These are phyloP conservation scores for Agrocybe chaxingu DNA, from an alignment of 768 basidiomycete species.

Conservation along the genomic window DNA sequence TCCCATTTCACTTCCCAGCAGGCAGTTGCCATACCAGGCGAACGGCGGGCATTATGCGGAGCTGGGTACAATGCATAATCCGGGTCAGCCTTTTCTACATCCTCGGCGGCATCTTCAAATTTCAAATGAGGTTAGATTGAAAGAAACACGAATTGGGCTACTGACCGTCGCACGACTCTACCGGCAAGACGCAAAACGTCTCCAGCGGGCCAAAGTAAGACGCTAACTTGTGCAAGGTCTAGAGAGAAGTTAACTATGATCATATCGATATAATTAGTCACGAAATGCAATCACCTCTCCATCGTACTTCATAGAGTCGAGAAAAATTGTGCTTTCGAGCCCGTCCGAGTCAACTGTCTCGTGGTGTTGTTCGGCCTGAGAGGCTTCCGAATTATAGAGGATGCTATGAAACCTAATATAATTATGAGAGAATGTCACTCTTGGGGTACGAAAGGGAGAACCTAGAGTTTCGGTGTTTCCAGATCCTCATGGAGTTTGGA, in stretches of 20 bases:
- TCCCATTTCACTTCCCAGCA: conserved; percentile 83
- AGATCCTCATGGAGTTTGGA: conserved; percentile 60
- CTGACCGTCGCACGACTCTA: conserved; percentile 1
- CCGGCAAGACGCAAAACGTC: conserved; percentile 37
- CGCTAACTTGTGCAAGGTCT: conserved; percentile 54
- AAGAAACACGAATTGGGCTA: background rate
- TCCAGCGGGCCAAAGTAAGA: conserved; percentile 67
- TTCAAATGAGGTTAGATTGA: background rate
- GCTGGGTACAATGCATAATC: conserved; percentile 27
- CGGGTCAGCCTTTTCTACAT: background rate
- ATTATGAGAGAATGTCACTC: background rate
- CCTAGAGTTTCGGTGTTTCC: conserved; percentile 52
- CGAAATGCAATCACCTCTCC: conserved; percentile 39
- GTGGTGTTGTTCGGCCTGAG: conserved; percentile 33
- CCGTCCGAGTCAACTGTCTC: conserved; percentile 12
- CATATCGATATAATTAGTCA: background rate
- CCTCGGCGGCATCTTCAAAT: background rate
- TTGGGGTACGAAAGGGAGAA: conserved; percentile 15
- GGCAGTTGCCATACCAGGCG: conserved; percentile 49
- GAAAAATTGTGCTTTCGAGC: conserved; percentile 34
- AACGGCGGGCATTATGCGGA: conserved; percentile 59
- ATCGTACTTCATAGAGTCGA: conserved; percentile 59
- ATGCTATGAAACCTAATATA: conserved; percentile 36
- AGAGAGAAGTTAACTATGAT: background rate
- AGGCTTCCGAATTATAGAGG: conserved; percentile 56